Base-by-base conservation (phyloP, 768 basidiomycete species). In the Tricholoma saponaceum region DNA sequence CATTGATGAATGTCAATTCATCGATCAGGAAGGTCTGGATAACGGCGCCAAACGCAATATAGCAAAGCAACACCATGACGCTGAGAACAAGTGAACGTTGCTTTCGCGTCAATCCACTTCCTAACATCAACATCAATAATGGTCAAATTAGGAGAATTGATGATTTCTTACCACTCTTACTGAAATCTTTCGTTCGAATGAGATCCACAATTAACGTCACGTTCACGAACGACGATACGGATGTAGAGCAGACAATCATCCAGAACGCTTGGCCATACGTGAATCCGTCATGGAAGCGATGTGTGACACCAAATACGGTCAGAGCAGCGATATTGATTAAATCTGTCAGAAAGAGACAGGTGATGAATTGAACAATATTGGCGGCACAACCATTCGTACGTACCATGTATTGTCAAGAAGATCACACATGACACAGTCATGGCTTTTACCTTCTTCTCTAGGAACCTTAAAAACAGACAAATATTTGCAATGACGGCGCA, bases 11-110 rank as follows among this genome's bases (percentile, higher is more conserved):
- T 18, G 75, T 69, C 30, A 89, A 76, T 2, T 8, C 47, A 3
- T 78, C 54, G 44, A 86, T 69, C 23, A 85, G 70, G 57, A 83
- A 69, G 0, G 82, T 73, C 65, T 83, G 79, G 51, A 83, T 70
- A 13, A 90, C 74, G 0, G 86, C 82, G 4, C 92, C 92, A 9
- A 94, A 64, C 0, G 86, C 89, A 58, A 93, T 76, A 67, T 91
- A 93, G 57, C 76, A 75, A 22, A 94, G 76, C 1, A 95, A 73
- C 14, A 86, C 66, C 62, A 95, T 94, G 56, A 89, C 83, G 33
- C 89, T 81, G 57, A 94, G 86, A 30, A 88, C 82, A n/a, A 94
- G 79, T 0, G 85, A 82, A 4, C 91, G 82, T 63, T 94, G 92
- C 65, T 85, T 91, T 22, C 81, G 79, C 0, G 91, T 94, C 35